Conservation (phyloP, 306 rosid species). For the Citrullus mucosospermus region DNA sequence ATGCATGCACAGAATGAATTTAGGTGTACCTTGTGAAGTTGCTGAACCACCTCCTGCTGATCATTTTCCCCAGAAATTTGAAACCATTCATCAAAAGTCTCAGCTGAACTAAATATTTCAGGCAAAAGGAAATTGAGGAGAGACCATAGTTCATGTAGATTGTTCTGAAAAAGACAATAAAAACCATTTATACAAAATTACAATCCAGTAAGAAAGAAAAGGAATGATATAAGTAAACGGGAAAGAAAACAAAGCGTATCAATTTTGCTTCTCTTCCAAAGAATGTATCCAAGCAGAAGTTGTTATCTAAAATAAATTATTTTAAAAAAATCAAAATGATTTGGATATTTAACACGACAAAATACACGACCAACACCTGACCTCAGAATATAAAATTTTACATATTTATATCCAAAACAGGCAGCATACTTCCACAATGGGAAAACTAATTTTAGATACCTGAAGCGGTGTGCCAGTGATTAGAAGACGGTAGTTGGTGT, state of each 20-base stretch:
- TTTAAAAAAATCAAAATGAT: background rate
- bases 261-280: background rate
- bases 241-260: background rate
- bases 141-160: conserved; percentile 96
- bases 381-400: background rate
- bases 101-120: conserved; percentile 94
- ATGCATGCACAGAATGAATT: background rate
- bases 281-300: background rate
- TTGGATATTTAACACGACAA: background rate
- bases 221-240: background rate
- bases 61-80: conserved; percentile 99
- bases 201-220: background rate
- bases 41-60: conserved; percentile 98
- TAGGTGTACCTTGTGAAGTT: conserved; percentile 72
- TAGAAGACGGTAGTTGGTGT: conserved; percentile 80
- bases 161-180: conserved; percentile 43
- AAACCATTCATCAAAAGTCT: conserved; percentile 99
- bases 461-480: conserved; percentile 97
- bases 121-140: conserved; percentile 97
- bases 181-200: background rate
- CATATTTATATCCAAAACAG: background rate
- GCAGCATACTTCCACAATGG: background rate
- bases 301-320: no score
- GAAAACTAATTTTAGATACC: conserved; percentile 31
- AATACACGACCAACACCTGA: background rate